These are phyloP conservation scores for Trichoderma asperelloides DNA, from an alignment of 495 filamentous ascomycete genomes.

Conservation along the genomic window DNA sequence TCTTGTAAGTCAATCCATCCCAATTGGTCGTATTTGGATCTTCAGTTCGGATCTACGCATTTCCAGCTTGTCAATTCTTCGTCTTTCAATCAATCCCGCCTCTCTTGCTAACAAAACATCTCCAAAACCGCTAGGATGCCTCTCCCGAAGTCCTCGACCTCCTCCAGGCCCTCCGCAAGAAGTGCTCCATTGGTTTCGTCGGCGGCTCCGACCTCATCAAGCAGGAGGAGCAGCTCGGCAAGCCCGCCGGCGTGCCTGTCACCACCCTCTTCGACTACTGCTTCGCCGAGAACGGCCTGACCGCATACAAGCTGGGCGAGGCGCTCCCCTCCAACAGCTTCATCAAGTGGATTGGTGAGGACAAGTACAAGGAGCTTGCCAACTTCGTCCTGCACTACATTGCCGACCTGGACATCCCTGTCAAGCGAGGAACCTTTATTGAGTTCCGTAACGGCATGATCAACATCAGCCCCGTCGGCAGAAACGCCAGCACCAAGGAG, in stretches of 20 bases:
- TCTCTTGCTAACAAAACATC: slow-evolving; percentile 6
- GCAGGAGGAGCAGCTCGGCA: slow-evolving; percentile 92
- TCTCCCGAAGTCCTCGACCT: slow-evolving; percentile 74
- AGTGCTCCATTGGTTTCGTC: slow-evolving; percentile 86
- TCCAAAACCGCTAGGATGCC: slow-evolving; percentile 38
- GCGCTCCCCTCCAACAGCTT: slow-evolving; percentile 67
- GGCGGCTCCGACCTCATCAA: slow-evolving; percentile 82
- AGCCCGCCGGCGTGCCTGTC: slow-evolving; percentile 45
- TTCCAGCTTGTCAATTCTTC: not conserved
- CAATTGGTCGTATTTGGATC: not conserved
- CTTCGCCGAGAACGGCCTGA: slow-evolving; percentile 93
- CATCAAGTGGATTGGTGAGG: slow-evolving; percentile 88
- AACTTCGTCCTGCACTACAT: slow-evolving; percentile 84
- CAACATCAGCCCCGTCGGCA: slow-evolving; percentile 86
- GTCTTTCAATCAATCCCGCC: slow-evolving; percentile 2
- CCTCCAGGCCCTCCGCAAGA: slow-evolving; percentile 70
- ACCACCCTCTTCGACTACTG: slow-evolving; percentile 87
- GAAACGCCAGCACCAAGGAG: slow-evolving; percentile 77
- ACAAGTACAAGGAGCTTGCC: slow-evolving; percentile 79
- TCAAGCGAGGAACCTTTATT: slow-evolving; percentile 92
- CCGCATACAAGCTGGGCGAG: slow-evolving; percentile 72
- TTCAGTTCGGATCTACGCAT: not conserved
- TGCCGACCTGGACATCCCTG: slow-evolving; percentile 74
- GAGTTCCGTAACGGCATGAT: slow-evolving; percentile 98
- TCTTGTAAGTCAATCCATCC: slow-evolving; percentile 37